A percentile compares a stretch with the other conserved stretches of the same genome.
Evolutionary conservation across 2,329 filamentous ascomycete genomes (phyloP).

Genomic region (Epichloe sibirici): DNA sequence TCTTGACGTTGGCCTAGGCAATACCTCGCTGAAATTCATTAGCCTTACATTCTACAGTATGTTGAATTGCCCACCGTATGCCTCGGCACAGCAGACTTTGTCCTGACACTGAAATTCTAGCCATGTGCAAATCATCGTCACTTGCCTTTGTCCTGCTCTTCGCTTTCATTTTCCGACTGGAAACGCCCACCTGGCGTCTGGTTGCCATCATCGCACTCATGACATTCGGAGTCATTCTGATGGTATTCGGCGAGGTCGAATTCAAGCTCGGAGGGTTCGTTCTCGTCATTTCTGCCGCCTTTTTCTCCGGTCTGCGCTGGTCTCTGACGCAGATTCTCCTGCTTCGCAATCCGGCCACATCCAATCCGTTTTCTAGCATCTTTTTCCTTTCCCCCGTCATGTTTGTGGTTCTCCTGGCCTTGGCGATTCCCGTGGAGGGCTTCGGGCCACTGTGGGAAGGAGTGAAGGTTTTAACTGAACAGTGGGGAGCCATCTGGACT

Average conservation of each 20-base stretch:
- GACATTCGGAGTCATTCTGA: conserved; percentile 90
- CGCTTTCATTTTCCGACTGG: conserved; percentile 85
- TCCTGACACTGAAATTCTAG: conserved; percentile 25
- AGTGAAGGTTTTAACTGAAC: conserved; percentile 46
- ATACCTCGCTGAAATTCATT: conserved; percentile 92
- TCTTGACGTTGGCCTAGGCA: conserved; percentile 89
- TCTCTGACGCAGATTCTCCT: conserved; percentile 95
- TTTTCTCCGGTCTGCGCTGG: conserved; percentile 96
- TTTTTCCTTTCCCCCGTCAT: conserved; percentile 97
- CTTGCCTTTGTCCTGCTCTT: conserved; percentile 92
- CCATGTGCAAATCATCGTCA: conserved; percentile 98
- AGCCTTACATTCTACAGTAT: conserved; percentile 89
- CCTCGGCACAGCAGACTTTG: not conserved
- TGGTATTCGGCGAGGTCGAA: conserved; percentile 90
- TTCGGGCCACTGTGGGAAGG: conserved; percentile 55
- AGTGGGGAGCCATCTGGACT: conserved; percentile 56
- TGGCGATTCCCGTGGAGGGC: conserved; percentile 81
- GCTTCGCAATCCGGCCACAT: conserved; percentile 84
- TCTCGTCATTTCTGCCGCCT: conserved; percentile 84
- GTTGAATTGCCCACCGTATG: conserved; percentile 14
- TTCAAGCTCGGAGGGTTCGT: conserved; percentile 81
- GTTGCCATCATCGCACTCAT: conserved; percentile 81
- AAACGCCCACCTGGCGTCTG: conserved; percentile 74
- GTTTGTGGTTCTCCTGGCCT: conserved; percentile 69
- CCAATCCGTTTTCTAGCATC: conserved; percentile 92